A percentile compares a stretch with the other conserved stretches of the same genome.
Conservation (phyloP, 176 grass and related monocot genomes). For the Oryza australiensis region DNA sequence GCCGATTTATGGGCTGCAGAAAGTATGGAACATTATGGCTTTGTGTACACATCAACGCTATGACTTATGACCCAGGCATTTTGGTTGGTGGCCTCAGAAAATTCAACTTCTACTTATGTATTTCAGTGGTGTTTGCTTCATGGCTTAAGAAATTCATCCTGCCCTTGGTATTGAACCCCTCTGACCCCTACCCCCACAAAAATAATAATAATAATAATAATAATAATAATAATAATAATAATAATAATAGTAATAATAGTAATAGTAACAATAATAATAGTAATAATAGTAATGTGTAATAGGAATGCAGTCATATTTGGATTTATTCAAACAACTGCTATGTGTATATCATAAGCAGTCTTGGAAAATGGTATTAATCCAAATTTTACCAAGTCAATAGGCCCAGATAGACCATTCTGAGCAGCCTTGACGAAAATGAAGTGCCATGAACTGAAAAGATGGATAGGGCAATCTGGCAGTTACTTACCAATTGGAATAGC, state of each 20-base stretch:
- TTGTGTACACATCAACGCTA: background rate
- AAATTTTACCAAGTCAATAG: background rate
- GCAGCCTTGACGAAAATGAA: background rate
- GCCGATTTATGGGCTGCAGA: slow-evolving; percentile 84
- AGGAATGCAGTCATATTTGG: background rate
- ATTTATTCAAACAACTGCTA: slow-evolving; percentile 14
- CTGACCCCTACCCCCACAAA: background rate
- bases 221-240: no score
- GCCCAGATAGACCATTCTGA: background rate
- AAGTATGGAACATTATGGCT: background rate
- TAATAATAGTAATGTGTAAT: background rate
- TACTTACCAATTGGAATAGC: slow-evolving; percentile 87
- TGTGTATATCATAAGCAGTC: background rate
- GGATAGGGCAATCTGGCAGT: background rate
- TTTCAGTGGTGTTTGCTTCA: background rate
- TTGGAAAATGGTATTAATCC: background rate
- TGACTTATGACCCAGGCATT: background rate
- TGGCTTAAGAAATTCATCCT: slow-evolving; percentile 7
- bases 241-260: no score
- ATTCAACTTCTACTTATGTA: background rate
- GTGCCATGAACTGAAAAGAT: background rate
- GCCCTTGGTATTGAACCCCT: background rate
- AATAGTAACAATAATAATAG: no score
- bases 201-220: no score
- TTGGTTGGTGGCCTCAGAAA: background rate